Percentiles rank a stretch among this genome's conserved stretches.
phyloP scores from a whole-genome alignment of 2,329 filamentous ascomycete genomes.

The Pseudocercospora cruenta region DNA sequence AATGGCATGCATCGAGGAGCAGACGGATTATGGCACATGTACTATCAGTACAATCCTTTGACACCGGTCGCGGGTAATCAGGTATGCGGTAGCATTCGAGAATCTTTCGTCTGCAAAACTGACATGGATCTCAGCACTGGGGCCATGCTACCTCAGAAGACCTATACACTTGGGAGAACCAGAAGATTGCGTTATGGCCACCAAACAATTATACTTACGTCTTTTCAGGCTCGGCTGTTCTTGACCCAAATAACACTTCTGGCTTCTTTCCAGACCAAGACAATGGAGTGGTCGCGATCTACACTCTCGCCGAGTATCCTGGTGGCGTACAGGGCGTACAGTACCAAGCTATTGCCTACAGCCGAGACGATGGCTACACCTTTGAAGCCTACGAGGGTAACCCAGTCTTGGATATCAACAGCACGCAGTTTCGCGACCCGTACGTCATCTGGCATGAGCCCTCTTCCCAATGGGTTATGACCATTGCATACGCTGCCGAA shows the following conservation, averaged over 20 bases:
- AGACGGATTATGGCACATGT: constrained; percentile 64
- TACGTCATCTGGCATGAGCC: constrained; percentile 63
- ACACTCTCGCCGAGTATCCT: constrained; percentile 50
- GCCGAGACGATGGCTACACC: constrained; percentile 63
- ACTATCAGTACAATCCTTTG: constrained; percentile 65
- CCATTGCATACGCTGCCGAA: constrained; percentile 57
- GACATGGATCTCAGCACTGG: constrained; percentile 58
- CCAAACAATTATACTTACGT: constrained; percentile 58
- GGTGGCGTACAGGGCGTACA: constrained; percentile 44
- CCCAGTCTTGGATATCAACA: constrained; percentile 61
- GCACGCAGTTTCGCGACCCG: constrained; percentile 66
- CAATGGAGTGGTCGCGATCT: constrained; percentile 66
- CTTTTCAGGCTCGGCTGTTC: constrained; percentile 59
- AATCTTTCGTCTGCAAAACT: background rate
- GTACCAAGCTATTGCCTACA: constrained; percentile 65
- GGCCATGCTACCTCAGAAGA: constrained; percentile 67
- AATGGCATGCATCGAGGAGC: constrained; percentile 66
- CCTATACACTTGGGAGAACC: constrained; percentile 67
- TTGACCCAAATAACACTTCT: constrained; percentile 67
- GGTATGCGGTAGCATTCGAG: background rate
- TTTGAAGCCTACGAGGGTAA: constrained; percentile 64
- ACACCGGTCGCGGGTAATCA: constrained; percentile 45
- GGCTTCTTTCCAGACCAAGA: constrained; percentile 65
- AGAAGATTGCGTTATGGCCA: constrained; percentile 65
- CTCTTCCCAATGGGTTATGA: constrained; percentile 60